Conservation (phyloP, 1,284 basidiomycete genomes). For the Ceratobasidium sp. region DNA sequence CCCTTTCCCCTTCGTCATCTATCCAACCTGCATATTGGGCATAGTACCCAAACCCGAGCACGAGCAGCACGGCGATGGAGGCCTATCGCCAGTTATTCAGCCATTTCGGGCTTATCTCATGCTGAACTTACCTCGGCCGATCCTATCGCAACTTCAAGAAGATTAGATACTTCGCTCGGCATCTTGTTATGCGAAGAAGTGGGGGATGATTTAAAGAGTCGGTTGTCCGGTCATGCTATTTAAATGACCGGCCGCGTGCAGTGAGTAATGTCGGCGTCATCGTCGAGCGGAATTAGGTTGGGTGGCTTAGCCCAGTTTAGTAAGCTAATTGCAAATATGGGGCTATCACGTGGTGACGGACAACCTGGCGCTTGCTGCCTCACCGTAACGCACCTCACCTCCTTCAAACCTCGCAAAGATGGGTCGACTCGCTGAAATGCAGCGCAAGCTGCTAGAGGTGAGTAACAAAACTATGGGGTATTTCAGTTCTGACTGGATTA, state of each 20-base stretch:
- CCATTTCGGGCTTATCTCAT: neutral
- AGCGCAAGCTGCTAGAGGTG: slow-evolving; percentile 89
- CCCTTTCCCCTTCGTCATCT: slow-evolving; percentile 17
- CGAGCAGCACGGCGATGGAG: slow-evolving; percentile 28
- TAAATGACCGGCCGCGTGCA: slow-evolving; percentile 3
- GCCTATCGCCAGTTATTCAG: slow-evolving; percentile 13
- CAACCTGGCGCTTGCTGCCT: slow-evolving; percentile 5
- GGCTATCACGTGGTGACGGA: neutral
- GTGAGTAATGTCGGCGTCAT: slow-evolving; percentile 3
- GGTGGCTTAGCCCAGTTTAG: neutral
- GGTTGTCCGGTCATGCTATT: neutral
- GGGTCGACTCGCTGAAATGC: slow-evolving; percentile 87
- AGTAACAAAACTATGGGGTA: slow-evolving; percentile 44
- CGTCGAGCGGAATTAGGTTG: neutral
- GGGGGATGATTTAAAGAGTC: neutral
- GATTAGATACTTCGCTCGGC: neutral
- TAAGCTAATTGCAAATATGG: too few species aligned
- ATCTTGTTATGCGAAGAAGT: neutral
- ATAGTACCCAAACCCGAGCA: slow-evolving; percentile 29
- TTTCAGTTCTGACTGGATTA: slow-evolving; percentile 26
- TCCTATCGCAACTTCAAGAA: slow-evolving; percentile 15
- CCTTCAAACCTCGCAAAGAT: slow-evolving; percentile 51
- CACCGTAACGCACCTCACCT: neutral
- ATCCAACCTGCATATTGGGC: slow-evolving; percentile 25
- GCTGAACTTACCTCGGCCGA: slow-evolving; percentile 26